phyloP scores from a whole-genome alignment of 164 flowering plant genomes.

The Cinnamomum micranthum region DNA sequence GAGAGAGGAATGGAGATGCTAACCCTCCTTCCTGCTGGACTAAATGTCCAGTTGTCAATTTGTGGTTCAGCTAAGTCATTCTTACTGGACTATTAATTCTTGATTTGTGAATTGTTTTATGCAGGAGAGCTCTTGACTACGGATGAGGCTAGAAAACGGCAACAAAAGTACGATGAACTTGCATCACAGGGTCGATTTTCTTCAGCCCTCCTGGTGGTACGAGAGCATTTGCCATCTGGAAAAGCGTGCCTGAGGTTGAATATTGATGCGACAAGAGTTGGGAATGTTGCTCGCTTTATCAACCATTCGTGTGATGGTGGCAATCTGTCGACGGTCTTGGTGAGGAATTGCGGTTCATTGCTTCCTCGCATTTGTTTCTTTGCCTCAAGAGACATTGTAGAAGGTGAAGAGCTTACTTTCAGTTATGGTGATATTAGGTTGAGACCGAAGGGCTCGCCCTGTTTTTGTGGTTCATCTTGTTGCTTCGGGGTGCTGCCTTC shows the following conservation, averaged over 20 bases:
- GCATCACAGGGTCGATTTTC: constrained; percentile 33
- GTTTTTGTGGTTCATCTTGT: constrained; percentile 67
- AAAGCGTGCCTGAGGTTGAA: constrained; percentile 82
- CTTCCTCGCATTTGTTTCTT: constrained; percentile 87
- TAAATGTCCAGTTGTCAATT: not conserved
- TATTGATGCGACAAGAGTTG: constrained; percentile 78
- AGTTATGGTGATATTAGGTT: constrained; percentile 68
- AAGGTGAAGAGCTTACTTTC: constrained; percentile 80
- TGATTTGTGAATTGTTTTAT: not conserved
- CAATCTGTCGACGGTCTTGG: constrained; percentile 53
- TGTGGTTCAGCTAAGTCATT: not conserved
- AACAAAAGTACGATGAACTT: constrained; percentile 54
- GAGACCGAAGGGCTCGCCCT: constrained; percentile 43
- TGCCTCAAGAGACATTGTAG: constrained; percentile 60
- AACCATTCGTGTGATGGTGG: constrained; percentile 98
- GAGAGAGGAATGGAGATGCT: too few species aligned
- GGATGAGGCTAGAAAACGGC: constrained; percentile 68
- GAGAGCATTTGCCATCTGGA: constrained; percentile 91
- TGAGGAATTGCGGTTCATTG: constrained; percentile 63
- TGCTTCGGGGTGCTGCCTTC: constrained; percentile 80
- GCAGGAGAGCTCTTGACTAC: constrained; percentile 86
- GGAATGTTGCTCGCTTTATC: constrained; percentile 79
- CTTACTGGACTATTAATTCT: not conserved
- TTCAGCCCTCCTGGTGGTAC: constrained; percentile 80
- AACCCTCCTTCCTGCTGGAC: too few species aligned